Evolutionary conservation across 2,329 filamentous ascomycete species (phyloP), one percentile per base, ranked within the genome.

Genomic region (Penicillium sp.): DNA sequence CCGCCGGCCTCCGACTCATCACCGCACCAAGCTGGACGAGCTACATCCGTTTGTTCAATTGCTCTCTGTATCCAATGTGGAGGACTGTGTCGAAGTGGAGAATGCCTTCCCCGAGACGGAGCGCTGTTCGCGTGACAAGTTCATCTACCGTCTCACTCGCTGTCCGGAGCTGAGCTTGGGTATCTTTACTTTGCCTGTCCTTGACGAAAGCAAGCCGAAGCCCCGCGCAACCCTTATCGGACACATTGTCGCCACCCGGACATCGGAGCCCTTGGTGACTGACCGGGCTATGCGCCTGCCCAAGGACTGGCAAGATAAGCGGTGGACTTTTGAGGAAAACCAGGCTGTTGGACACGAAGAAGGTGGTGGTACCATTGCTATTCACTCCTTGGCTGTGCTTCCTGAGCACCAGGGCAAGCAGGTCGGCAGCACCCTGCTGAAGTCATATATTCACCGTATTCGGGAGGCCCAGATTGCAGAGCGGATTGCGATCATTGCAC

Each of bases 331-430:
- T 55, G 76, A 80, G 55, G 73, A 77, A 51, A 80, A 68, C 37
- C 60, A 83, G 38, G 72, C 75, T 1, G 71, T 87, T 10, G 92
- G 92, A 35, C 91, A 96, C 75, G 85, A 90, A 68, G 86, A 92
- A 60, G 80, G 81, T 16, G 92, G 92, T 42, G 79, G 87, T 46
- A 96, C 91, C 0, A 83, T 97, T 58, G 91, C 87, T 58, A 79
- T 97, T 53, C 93, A 97, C 77, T 94, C 91, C 0, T 82, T 97
- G 5, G 91, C 90, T 19, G 88, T 97, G 6, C 82, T 90, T 57
- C 92, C 91, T 0, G 85, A 88, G 61, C 86, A 92, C 59, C 91
- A 95, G 66, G 83, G 86, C 37, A 86, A 87, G 59, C 90, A 91
- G 1, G 81, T 96, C 2, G 93, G 91, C 16, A 87, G 85, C 64